Conservation (phyloP, 2,329 filamentous ascomycete genomes). For the Escovopsis sp. region DNA sequence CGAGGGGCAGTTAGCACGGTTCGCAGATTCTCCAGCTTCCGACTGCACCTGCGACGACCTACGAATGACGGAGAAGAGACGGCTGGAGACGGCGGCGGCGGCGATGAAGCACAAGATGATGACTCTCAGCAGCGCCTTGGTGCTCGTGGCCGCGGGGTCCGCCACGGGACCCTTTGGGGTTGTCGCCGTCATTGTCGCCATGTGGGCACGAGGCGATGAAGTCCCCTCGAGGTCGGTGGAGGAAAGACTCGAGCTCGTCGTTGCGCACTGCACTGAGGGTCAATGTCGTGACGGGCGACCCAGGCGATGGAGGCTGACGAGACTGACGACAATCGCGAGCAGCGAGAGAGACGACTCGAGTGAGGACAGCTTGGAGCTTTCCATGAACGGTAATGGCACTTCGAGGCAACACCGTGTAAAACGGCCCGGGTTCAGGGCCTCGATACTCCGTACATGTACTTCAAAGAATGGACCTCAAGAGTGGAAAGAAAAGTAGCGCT, state of each 20-base stretch:
- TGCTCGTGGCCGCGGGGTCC: conserved; percentile 67
- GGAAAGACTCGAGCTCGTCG: conserved; percentile 11
- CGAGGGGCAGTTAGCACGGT: no score
- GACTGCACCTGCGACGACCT: conserved; percentile 22
- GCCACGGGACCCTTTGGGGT: conserved; percentile 43
- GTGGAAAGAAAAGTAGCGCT: neutral
- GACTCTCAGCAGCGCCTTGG: conserved; percentile 71
- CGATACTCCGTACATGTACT: no score
- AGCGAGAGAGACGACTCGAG: conserved; percentile 2
- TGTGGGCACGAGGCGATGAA: conserved; percentile 14
- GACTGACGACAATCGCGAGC: neutral
- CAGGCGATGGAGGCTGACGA: no score
- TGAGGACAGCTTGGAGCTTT: conserved; percentile 33
- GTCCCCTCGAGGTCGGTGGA: conserved; percentile 18
- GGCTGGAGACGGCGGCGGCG: conserved; percentile 77
- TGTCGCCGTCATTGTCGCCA: conserved; percentile 28
- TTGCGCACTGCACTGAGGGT: conserved; percentile 12
- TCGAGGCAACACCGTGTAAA: no score
- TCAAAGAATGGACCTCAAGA: no score
- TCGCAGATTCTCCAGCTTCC: no score
- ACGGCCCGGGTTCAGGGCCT: no score
- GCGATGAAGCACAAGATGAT: conserved; percentile 87
- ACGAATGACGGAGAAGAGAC: conserved; percentile 97
- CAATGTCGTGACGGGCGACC: no score
- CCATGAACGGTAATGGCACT: no score